phyloP scores from a whole-genome alignment of 495 filamentous ascomycete genomes.

The Hyaloscypha variabilis region DNA sequence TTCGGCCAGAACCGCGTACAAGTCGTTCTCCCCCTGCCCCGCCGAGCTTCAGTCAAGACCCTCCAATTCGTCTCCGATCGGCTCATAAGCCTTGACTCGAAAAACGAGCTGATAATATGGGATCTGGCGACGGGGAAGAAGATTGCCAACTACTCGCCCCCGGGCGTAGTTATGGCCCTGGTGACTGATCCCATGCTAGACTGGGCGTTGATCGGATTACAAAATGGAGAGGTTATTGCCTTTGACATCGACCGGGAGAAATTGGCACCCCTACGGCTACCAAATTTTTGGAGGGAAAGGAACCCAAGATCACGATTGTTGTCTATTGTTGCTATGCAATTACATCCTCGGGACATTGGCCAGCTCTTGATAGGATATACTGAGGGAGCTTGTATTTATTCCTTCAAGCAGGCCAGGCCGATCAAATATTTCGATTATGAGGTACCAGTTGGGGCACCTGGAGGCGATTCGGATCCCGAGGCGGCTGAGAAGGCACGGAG shows the following conservation, averaged over 20 bases:
- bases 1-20: conserved; percentile 76
- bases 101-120: conserved; percentile 81
- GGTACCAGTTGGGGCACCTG: conserved; percentile 79
- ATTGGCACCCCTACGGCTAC: conserved; percentile 74
- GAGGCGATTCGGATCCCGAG: conserved; percentile 63
- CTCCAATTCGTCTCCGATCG: conserved; percentile 80
- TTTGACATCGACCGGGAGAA: conserved; percentile 87
- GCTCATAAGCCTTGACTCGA: conserved; percentile 78
- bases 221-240: conserved; percentile 79
- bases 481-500: conserved; percentile 53
- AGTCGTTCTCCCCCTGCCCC: conserved; percentile 64
- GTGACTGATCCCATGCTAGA: conserved; percentile 88
- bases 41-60: conserved; percentile 67
- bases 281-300: conserved; percentile 79
- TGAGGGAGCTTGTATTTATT: conserved; percentile 85
- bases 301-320: conserved; percentile 41
- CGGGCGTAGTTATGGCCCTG: conserved; percentile 65
- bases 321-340: conserved; percentile 68
- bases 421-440: conserved; percentile 82
- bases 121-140: conserved; percentile 64
- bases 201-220: conserved; percentile 80
- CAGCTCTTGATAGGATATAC: conserved; percentile 85
- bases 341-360: conserved; percentile 94
- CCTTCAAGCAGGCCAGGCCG: conserved; percentile 84
- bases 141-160: conserved; percentile 67